Percentiles rank a stretch among this genome's conserved stretches.
phyloP scores from a whole-genome alignment of 2,329 filamentous ascomycete genomes.

The Clonostachys sp. region DNA sequence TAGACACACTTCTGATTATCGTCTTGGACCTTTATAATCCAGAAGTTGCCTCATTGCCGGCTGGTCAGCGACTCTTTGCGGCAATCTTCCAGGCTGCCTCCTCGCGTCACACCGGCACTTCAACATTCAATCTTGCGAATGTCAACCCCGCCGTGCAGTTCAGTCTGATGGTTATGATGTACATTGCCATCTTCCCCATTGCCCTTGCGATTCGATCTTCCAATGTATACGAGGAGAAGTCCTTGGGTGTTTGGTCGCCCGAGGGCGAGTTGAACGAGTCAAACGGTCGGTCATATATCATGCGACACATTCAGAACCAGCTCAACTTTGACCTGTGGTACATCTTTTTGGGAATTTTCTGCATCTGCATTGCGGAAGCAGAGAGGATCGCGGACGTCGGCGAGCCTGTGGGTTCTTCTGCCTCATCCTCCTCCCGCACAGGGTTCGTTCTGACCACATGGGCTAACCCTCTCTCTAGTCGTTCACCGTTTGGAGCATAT shows the following conservation, averaged over 20 bases:
- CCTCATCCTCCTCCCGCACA: neutral
- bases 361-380: conserved; percentile 80
- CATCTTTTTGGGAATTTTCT: conserved; percentile 88
- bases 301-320: conserved; percentile 85
- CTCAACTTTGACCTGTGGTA: conserved; percentile 98
- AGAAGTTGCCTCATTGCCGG: conserved; percentile 62
- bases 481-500: conserved; percentile 4
- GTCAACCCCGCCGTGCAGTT: conserved; percentile 91
- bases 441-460: neutral
- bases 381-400: conserved; percentile 2
- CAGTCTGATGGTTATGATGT: conserved; percentile 98
- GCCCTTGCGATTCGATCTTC: conserved; percentile 91
- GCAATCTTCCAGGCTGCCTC: conserved; percentile 87
- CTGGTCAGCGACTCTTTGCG: conserved; percentile 73
- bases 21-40: conserved; percentile 81
- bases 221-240: conserved; percentile 94
- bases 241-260: conserved; percentile 64
- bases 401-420: conserved; percentile 1
- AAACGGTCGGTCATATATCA: conserved; percentile 74
- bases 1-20: conserved; percentile 88
- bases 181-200: conserved; percentile 94
- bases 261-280: neutral
- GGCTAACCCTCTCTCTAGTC: neutral
- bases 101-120: conserved; percentile 87
- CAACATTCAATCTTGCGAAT: conserved; percentile 69